Percentiles rank a stretch among this genome's conserved stretches.
phyloP scores from a whole-genome alignment of 768 basidiomycete genomes.

The Podaxis carcinomalis region DNA sequence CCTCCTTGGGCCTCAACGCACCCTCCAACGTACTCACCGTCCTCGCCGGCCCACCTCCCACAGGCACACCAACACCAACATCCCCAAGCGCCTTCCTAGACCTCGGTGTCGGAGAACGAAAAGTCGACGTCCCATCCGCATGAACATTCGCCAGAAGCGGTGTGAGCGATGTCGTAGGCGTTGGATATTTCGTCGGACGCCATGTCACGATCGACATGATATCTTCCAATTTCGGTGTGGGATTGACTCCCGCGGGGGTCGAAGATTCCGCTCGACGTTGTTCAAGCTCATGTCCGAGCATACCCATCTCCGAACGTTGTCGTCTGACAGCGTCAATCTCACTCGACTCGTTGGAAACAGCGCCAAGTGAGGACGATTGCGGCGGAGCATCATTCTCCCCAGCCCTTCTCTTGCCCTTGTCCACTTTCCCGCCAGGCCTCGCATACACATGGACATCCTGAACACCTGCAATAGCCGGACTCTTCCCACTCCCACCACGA shows the following conservation, averaged over 20 bases:
- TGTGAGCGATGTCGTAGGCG: conserved; percentile 4
- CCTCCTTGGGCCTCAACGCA: neutral
- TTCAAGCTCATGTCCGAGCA: neutral
- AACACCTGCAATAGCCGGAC: neutral
- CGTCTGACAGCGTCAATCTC: conserved; percentile 4
- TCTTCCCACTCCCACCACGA: neutral
- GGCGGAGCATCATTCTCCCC: conserved; percentile 11
- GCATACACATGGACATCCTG: conserved; percentile 8
- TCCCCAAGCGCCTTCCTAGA: neutral
- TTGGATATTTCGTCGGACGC: conserved; percentile 13
- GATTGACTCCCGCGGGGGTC: neutral
- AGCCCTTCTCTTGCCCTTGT: conserved; percentile 25
- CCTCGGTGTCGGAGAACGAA: neutral
- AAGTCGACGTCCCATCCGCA: conserved; percentile 3
- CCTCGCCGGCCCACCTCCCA: neutral
- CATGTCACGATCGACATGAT: conserved; percentile 12
- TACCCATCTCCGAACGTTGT: conserved; percentile 9
- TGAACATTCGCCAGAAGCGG: conserved; percentile 6
- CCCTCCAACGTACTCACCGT: conserved; percentile 5
- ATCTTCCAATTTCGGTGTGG: conserved; percentile 3
- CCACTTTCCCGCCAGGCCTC: neutral
- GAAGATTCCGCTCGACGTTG: neutral
- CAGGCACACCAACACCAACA: neutral
- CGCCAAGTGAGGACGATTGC: neutral
- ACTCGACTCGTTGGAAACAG: neutral